These are phyloP conservation scores for Pichia sp. DNA, from an alignment of 1,139 yeast genomes.

Conservation along the genomic window DNA sequence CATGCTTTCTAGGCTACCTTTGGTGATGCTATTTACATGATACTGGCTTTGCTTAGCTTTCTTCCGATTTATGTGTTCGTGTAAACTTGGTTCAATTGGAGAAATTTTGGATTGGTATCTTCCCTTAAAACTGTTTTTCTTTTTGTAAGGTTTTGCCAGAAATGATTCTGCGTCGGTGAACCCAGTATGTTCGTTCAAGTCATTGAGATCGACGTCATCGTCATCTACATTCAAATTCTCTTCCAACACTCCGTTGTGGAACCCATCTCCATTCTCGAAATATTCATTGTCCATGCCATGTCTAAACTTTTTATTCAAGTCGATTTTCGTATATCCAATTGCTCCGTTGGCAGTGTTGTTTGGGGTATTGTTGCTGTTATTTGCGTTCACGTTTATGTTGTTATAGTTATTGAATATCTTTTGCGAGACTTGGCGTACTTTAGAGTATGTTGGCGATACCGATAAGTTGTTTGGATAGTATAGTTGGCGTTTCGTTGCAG, in stretches of 20 bases:
- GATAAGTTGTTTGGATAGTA: constrained; percentile 6
- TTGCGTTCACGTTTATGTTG: too few relatives aligned
- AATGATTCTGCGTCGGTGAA: constrained; percentile 26
- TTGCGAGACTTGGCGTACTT: constrained; percentile 18
- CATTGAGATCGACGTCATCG: constrained; percentile 6
- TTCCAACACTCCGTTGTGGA: not conserved
- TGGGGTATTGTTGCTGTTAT: not conserved
- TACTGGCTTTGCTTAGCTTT: not conserved
- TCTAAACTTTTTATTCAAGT: constrained; percentile 13
- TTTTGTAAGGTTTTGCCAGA: constrained; percentile 22
- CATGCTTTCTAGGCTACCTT: not conserved
- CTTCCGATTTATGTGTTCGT: not conserved
- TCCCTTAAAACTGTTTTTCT: not conserved
- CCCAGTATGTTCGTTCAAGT: constrained; percentile 24
- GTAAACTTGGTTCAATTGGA: constrained; percentile 1
- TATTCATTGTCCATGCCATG: constrained; percentile 2
- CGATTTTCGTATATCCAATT: constrained; percentile 8
- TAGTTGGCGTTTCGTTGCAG: constrained; percentile 10
- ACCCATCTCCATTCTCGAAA: constrained; percentile 3
- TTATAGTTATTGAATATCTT: constrained; percentile 11
- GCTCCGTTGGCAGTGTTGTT: not conserved
- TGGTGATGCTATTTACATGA: not conserved
- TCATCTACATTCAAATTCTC: not conserved
- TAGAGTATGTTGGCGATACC: constrained; percentile 14
- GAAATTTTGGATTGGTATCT: not conserved